Percentiles rank a stretch among this genome's conserved stretches.
Evolutionary conservation across 768 basidiomycete species (phyloP).

Genomic region (Obba rivulosa): DNA sequence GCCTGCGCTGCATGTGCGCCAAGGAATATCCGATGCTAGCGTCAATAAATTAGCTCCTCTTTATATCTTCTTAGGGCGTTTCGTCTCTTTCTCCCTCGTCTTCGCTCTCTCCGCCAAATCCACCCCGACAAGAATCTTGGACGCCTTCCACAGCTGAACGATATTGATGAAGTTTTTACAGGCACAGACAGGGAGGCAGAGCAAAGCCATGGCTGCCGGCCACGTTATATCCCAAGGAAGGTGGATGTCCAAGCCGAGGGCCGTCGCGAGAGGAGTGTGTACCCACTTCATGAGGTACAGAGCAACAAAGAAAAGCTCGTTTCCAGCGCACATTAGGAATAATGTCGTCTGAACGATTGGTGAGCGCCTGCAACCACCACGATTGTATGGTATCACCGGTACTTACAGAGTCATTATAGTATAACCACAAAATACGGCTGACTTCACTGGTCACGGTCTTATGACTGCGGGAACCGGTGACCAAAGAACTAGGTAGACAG

Average conservation of each 20-base stretch:
- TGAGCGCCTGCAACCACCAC: neutral
- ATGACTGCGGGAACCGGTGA: constrained; percentile 90
- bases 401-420: constrained; percentile 90
- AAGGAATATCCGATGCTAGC: no score
- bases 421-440: constrained; percentile 84
- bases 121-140: constrained; percentile 89
- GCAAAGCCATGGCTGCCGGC: constrained; percentile 63
- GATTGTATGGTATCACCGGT: neutral
- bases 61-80: constrained; percentile 13
- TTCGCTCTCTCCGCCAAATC: constrained; percentile 82
- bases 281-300: constrained; percentile 92
- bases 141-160: constrained; percentile 98
- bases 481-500: constrained; percentile 66
- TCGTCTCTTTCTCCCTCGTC: constrained; percentile 40
- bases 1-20: no score
- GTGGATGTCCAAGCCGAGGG: constrained; percentile 20
- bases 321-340: constrained; percentile 90
- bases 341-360: constrained; percentile 57
- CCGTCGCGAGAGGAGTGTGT: constrained; percentile 57
- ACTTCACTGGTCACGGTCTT: constrained; percentile 91
- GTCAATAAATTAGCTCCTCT: neutral
- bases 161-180: constrained; percentile 90
- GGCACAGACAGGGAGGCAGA: constrained; percentile 63
- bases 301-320: constrained; percentile 93
- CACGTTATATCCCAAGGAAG: constrained; percentile 51